These are phyloP conservation scores for Stemphylium vesicarium DNA, from an alignment of 2,329 filamentous ascomycete species.

Conservation along the genomic window DNA sequence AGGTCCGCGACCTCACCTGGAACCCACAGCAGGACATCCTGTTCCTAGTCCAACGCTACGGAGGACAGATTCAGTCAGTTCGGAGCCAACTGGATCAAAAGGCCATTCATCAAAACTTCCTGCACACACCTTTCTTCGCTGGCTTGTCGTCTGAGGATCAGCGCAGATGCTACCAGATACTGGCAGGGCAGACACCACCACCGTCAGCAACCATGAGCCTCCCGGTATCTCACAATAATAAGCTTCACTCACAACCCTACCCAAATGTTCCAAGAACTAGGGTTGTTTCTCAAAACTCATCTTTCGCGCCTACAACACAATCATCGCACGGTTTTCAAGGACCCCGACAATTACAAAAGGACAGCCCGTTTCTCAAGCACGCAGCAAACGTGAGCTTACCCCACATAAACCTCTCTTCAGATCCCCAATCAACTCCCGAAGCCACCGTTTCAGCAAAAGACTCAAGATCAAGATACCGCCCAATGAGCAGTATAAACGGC, in stretches of 20 bases:
- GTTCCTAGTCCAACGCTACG: constrained; percentile 38
- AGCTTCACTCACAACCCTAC: constrained; percentile 17
- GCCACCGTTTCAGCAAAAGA: neutral
- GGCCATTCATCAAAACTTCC: constrained; percentile 34
- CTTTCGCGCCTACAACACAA: neutral
- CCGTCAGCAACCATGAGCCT: constrained; percentile 30
- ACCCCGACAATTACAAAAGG: constrained; percentile 19
- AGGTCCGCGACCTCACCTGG: constrained; percentile 33
- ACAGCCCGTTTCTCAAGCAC: neutral
- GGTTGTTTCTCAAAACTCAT: constrained; percentile 17
- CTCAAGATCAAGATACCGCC: constrained; percentile 20
- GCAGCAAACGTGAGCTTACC: neutral
- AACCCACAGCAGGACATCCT: constrained; percentile 38
- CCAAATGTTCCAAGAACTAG: constrained; percentile 13
- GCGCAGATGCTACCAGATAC: constrained; percentile 31
- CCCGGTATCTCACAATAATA: constrained; percentile 13
- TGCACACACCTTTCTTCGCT: constrained; percentile 36
- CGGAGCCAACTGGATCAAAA: constrained; percentile 31
- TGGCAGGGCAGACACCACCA: constrained; percentile 35
- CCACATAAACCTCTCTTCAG: neutral
- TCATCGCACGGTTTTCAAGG: constrained; percentile 7
- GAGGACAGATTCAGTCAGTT: constrained; percentile 29
- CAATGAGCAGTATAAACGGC: constrained; percentile 13
- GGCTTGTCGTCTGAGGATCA: constrained; percentile 31
- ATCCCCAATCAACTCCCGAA: neutral